phyloP scores from a whole-genome alignment of 352 stramenopile genomes.

The Hyaloperonospora brassicae region DNA sequence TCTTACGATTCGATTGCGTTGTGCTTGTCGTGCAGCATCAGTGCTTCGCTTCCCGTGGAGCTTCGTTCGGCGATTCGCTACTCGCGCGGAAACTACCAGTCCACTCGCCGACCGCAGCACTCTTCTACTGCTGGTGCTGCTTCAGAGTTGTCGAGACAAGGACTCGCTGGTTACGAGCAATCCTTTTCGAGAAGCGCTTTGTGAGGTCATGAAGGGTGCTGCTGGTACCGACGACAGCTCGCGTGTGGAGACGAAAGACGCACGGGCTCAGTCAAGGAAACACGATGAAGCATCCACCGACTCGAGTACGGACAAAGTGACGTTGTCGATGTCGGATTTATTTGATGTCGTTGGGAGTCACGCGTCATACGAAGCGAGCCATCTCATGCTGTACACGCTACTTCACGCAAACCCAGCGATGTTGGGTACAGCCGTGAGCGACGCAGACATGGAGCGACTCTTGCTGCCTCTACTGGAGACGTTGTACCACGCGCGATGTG shows the following conservation, averaged over 20 bases:
- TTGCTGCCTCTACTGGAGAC: conserved; percentile 65
- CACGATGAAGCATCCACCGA: conserved; percentile 4
- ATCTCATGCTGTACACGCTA: conserved; percentile 68
- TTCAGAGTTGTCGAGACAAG: conserved; percentile 62
- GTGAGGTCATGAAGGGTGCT: conserved; percentile 25
- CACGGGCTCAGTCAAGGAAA: conserved; percentile 12
- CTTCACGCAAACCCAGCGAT: conserved; percentile 59
- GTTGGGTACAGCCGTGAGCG: conserved; percentile 34
- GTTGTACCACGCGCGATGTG: conserved; percentile 54
- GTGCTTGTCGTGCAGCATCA: conserved; percentile 25
- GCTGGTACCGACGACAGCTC: conserved; percentile 28
- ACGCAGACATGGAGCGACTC: conserved; percentile 39
- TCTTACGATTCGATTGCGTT: conserved; percentile 5
- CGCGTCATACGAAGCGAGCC: conserved; percentile 53
- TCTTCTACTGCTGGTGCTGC: conserved; percentile 54
- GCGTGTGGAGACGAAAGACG: conserved; percentile 25
- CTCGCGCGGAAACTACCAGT: conserved; percentile 38
- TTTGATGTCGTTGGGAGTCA: conserved; percentile 45
- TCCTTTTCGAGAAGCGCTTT: conserved; percentile 53
- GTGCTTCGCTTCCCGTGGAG: conserved; percentile 58
- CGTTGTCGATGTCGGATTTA: conserved; percentile 44
- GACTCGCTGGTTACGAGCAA: conserved; percentile 36
- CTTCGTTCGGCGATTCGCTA: conserved; percentile 65
- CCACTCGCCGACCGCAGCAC: conserved; percentile 61
- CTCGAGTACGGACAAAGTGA: conserved; percentile 17